Conservation (phyloP, 768 basidiomycete species). For the Podaxis mareebaensis region DNA sequence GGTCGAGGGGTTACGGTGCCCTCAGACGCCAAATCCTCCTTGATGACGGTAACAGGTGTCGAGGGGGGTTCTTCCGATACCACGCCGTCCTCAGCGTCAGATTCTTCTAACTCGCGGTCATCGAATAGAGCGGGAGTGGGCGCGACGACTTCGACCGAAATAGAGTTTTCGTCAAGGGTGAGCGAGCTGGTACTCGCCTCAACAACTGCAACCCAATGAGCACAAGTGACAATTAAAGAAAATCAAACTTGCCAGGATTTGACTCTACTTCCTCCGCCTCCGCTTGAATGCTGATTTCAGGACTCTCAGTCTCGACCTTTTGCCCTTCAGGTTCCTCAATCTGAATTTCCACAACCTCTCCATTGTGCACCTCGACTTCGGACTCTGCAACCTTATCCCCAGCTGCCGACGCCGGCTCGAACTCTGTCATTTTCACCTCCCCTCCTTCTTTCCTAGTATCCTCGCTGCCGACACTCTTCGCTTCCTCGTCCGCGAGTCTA, state of each 20-base stretch:
- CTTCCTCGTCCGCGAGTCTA: neutral
- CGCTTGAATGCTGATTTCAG: neutral
- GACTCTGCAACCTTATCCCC: neutral
- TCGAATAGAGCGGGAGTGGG: neutral
- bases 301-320: neutral
- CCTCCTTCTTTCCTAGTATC: neutral
- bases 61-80: neutral
- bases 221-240: neutral
- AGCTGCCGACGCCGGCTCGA: neutral
- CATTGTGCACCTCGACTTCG: neutral
- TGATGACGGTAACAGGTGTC: neutral
- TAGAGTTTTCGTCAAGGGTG: neutral
- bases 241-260: neutral
- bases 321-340: conserved; percentile 5
- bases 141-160: conserved; percentile 7
- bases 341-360: neutral
- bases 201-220: neutral
- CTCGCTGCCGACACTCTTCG: neutral
- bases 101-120: conserved; percentile 2
- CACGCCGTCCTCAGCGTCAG: neutral
- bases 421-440: neutral
- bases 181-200: neutral
- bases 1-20: neutral
- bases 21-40: neutral
- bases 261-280: neutral